Percentiles rank a stretch among this genome's conserved stretches.
phyloP scores from a whole-genome alignment of 345 rosid genomes.

The Jatropha curcas region DNA sequence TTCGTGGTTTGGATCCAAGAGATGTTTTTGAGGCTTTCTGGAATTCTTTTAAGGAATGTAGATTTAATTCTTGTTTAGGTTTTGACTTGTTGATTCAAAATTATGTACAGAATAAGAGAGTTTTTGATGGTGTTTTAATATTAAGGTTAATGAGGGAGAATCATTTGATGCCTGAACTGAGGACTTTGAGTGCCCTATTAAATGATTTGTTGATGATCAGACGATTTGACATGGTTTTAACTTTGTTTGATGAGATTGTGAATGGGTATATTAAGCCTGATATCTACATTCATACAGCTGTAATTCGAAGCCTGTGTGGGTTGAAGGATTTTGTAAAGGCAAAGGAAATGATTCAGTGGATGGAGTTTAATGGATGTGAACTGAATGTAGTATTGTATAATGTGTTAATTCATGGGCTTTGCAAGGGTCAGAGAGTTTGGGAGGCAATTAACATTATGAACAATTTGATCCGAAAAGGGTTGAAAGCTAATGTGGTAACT shows the following conservation, averaged over 20 bases:
- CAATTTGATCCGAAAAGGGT: constrained; percentile 37
- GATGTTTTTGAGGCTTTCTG: constrained; percentile 53
- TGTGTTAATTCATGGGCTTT: constrained; percentile 79
- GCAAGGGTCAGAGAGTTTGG: constrained; percentile 59
- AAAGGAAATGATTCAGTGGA: constrained; percentile 48
- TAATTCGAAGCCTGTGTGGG: constrained; percentile 70
- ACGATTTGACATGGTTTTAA: constrained; percentile 53
- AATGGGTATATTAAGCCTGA: constrained; percentile 51
- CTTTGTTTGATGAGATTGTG: constrained; percentile 60
- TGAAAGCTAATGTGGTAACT: constrained; percentile 64
- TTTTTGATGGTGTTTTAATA: constrained; percentile 50
- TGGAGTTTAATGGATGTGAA: constrained; percentile 55
- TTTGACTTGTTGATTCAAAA: constrained; percentile 82
- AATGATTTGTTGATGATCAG: constrained; percentile 60
- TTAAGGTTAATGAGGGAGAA: constrained; percentile 61
- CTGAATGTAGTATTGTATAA: constrained; percentile 65
- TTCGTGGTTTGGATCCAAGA: constrained; percentile 58
- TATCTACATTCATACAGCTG: constrained; percentile 57
- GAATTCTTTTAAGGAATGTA: constrained; percentile 43
- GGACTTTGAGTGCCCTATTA: constrained; percentile 67
- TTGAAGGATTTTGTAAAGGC: constrained; percentile 65
- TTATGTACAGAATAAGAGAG: constrained; percentile 62
- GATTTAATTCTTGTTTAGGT: constrained; percentile 56
- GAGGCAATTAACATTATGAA: constrained; percentile 75
- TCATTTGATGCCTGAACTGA: constrained; percentile 59